Evolutionary conservation across 306 rosid species (phyloP).

Genomic region (Lithocarpus polystachyus): DNA sequence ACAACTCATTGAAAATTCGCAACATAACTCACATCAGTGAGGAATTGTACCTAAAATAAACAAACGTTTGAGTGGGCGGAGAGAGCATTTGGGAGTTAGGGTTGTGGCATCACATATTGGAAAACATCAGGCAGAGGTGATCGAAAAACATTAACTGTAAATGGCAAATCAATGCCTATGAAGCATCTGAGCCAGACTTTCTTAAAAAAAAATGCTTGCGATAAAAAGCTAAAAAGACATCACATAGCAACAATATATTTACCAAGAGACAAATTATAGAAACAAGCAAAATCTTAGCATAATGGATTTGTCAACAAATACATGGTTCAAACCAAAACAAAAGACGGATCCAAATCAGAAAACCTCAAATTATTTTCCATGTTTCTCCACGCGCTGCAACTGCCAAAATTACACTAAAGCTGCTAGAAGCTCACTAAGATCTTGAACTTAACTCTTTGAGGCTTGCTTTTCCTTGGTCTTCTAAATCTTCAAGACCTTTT

Average conservation of each 20-base stretch:
- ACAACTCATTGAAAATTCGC: no score
- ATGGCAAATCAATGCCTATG: neutral
- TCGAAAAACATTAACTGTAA: neutral
- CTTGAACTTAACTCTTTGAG: slow-evolving; percentile 36
- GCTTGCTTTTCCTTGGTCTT: slow-evolving; percentile 65
- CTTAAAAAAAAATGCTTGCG: neutral
- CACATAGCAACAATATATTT: neutral
- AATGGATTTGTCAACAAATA: slow-evolving; percentile 29
- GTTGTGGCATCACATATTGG: neutral
- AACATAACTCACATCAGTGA: no score
- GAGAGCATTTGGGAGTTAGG: no score
- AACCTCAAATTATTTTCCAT: slow-evolving; percentile 24
- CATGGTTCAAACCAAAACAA: slow-evolving; percentile 27
- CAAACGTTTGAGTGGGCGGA: no score
- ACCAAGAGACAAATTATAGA: neutral
- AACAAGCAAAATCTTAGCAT: slow-evolving; percentile 35
- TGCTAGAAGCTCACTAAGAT: slow-evolving; percentile 4
- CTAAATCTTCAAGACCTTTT: slow-evolving; percentile 79
- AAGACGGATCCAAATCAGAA: slow-evolving; percentile 18
- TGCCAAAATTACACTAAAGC: slow-evolving; percentile 35
- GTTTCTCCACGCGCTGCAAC: slow-evolving; percentile 26
- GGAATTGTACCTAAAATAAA: no score
- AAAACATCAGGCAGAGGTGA: neutral
- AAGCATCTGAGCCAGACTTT: neutral
- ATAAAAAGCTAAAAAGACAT: neutral